Percentiles rank a stretch among this genome's conserved stretches.
Evolutionary conservation across 1,284 basidiomycete genomes (phyloP).

Genomic region (Moesziomyces antarcticus): DNA sequence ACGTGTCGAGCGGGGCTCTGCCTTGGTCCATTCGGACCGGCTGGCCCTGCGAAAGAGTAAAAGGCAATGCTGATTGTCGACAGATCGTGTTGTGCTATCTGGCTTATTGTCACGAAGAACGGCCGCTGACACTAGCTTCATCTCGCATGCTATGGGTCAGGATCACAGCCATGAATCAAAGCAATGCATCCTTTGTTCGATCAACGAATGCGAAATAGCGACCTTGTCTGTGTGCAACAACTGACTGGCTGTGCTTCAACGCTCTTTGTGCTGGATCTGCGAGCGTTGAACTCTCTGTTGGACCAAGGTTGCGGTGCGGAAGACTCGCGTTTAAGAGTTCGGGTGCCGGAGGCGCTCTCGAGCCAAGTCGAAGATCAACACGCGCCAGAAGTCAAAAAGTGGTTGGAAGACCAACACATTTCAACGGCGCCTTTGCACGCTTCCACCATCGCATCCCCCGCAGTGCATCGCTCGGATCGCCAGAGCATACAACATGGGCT

Average conservation of each 20-base stretch:
- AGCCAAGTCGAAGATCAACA: background rate
- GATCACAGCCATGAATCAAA: no score
- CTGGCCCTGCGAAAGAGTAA: constrained; percentile 24
- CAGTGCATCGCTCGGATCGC: background rate
- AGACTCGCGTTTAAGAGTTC: background rate
- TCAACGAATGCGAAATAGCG: no score
- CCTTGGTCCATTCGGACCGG: background rate
- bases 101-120: background rate
- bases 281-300: background rate
- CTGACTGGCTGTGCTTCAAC: no score
- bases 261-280: no score
- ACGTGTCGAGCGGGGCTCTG: constrained; percentile 24
- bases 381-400: background rate
- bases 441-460: background rate
- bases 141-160: background rate
- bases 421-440: background rate
- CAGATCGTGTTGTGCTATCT: background rate
- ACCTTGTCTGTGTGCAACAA: no score
- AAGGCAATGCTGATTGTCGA: constrained; percentile 48
- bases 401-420: background rate
- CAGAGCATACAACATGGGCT: background rate
- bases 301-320: no score
- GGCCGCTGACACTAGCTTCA: constrained; percentile 7
- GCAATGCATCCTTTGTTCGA: no score
- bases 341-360: background rate